Evolutionary conservation across 441 rosid species (phyloP), one percentile per base, ranked within the genome.

Genomic region (Corymbia citriodora): DNA sequence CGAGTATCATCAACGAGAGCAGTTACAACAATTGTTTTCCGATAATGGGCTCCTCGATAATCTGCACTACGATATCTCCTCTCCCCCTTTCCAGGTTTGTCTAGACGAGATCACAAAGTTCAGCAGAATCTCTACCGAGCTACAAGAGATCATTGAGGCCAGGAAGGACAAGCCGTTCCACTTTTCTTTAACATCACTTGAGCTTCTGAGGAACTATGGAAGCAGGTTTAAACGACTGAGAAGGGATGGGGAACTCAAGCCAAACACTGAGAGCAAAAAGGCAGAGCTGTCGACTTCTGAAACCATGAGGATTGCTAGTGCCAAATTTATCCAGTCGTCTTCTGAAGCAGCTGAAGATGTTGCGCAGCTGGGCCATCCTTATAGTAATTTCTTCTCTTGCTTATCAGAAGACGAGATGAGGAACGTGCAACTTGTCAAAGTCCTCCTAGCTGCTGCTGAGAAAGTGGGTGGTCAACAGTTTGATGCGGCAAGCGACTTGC

Each of bases 121-220:
- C 82, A 52, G 79, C 54, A 90, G 87, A 90, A 87, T 87, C 88
- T 89, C 59, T 36, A 91, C 49, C 45, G 91, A 87, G 33, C 81
- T 52, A 70, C 92, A 90, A 59, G 89, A 90, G 15, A 90, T 50
- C 45, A 23, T 74, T 40, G 88, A 92, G 63, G 52, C 50, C 29
- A 90, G 87, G 90, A 93, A 88, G 88, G 91, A 72, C 63, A 91
- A 68, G 87, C 92, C 87, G 29, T 25, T 88, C 53, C 83, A 89
- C 48, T 72, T 79, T 90, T 90, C 95, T 15, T 87, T 91, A 72
- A 61, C 95, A 6, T 92, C 96, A 14, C 91, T 94, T 36, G 93
- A 92, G 89, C 91, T 95, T 49, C 92, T 95, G 7, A 93, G 79
- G 88, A 93, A 88, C 81, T 91, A 92, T 54, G 91, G 92, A 16